Conservation (phyloP, 2,329 filamentous ascomycete species). For the Exophiala sideris region DNA sequence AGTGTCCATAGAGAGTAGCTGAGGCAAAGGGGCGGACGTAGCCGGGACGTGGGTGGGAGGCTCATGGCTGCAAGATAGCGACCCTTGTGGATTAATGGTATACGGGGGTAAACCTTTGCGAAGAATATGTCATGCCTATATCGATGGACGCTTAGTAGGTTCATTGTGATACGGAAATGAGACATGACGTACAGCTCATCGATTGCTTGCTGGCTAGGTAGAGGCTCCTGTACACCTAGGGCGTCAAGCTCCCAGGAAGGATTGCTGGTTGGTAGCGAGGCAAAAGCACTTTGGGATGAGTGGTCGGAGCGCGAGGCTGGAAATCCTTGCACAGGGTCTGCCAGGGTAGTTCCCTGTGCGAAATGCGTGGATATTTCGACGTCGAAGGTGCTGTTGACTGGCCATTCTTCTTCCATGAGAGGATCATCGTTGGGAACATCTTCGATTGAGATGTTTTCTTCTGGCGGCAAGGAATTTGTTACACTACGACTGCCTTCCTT, state of each 20-base stretch:
- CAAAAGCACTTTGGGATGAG: not conserved
- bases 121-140: constrained; percentile 8
- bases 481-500: not conserved
- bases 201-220: constrained; percentile 7
- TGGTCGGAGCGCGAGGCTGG: not conserved
- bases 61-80: constrained; percentile 7
- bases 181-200: not conserved
- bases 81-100: constrained; percentile 3
- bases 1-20: constrained; percentile 4
- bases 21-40: constrained; percentile 5
- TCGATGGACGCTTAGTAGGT: too few relatives aligned
- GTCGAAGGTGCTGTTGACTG: not conserved
- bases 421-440: too few relatives aligned
- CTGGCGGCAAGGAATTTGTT: too few relatives aligned
- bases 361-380: too few relatives aligned
- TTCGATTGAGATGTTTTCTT: too few relatives aligned
- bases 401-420: not conserved
- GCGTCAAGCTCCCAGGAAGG: constrained; percentile 2
- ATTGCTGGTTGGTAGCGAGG: not conserved
- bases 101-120: not conserved
- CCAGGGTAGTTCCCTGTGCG: too few relatives aligned
- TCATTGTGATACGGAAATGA: too few relatives aligned
- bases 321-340: too few relatives aligned
- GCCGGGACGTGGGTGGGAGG: constrained; percentile 4
- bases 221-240: constrained; percentile 4